Evolutionary conservation across 768 basidiomycete genomes (phyloP).

Genomic region (Podaxis rugospora): DNA sequence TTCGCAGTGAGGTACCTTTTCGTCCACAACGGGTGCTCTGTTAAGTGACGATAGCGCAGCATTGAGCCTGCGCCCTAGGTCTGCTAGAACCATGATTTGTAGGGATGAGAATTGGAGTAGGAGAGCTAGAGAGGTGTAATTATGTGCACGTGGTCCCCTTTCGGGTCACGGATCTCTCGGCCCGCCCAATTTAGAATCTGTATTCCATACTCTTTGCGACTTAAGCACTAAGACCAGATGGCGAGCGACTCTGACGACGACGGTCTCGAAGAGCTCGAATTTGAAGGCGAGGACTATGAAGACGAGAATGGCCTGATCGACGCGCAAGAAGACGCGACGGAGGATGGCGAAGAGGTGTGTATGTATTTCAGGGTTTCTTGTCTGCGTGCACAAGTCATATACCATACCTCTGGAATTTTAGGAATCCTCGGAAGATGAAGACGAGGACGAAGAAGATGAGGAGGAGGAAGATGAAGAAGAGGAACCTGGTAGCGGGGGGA

Average conservation of each 20-base stretch:
- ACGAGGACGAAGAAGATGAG: conserved; percentile 45
- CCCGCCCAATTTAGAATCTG: background rate
- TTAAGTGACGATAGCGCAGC: conserved; percentile 88
- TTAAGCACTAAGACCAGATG: conserved; percentile 5
- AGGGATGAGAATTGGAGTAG: conserved; percentile 13
- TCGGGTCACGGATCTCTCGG: background rate
- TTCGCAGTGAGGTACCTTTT: conserved; percentile 57
- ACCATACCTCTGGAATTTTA: background rate
- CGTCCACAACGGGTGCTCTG: conserved; percentile 83
- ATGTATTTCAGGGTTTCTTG: background rate
- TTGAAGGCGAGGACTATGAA: conserved; percentile 13
- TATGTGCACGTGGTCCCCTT: conserved; percentile 8
- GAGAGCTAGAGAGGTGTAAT: background rate
- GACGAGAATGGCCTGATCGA: conserved; percentile 9
- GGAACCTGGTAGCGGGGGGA: conserved; percentile 23
- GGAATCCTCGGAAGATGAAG: conserved; percentile 42
- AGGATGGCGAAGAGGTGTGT: conserved; percentile 15
- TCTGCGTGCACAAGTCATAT: background rate
- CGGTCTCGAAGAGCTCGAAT: conserved; percentile 45
- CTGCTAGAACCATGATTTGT: conserved; percentile 87
- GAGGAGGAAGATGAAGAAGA: conserved; percentile 50
- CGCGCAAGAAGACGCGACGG: conserved; percentile 8
- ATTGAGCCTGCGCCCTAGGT: conserved; percentile 92
- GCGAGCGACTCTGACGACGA: conserved; percentile 65
- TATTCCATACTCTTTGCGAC: conserved; percentile 18